Percentiles rank a stretch among this genome's conserved stretches.
Evolutionary conservation across 768 basidiomycete species (phyloP).

Genomic region (Suillus sp.): DNA sequence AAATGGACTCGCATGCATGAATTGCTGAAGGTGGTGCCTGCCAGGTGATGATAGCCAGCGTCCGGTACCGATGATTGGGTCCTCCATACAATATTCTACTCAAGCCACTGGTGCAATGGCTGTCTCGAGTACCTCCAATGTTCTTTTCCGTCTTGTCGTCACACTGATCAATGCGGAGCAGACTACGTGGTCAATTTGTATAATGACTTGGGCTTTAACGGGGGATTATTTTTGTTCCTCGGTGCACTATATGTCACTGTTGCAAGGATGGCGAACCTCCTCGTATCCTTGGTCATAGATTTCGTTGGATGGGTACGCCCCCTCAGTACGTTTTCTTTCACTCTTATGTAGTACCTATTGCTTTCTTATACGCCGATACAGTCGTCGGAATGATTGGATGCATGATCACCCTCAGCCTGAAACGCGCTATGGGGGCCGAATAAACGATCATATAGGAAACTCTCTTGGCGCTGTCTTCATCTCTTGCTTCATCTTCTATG

Average conservation of each 20-base stretch:
- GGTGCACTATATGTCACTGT: constrained; percentile 4
- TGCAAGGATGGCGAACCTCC: constrained; percentile 3
- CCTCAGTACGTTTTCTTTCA: not conserved
- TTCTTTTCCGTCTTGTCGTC: not conserved
- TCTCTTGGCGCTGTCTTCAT: constrained; percentile 11
- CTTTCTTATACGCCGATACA: not conserved
- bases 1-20: constrained; percentile 13
- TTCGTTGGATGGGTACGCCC: constrained; percentile 3
- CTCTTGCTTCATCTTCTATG: constrained; percentile 14
- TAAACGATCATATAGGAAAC: not conserved
- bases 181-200: constrained; percentile 8
- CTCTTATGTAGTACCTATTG: too few relatives aligned
- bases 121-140: not conserved
- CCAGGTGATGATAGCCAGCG: too few relatives aligned
- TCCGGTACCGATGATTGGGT: constrained; percentile 14
- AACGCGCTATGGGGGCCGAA: constrained; percentile 4
- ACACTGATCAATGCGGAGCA: not conserved
- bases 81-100: not conserved
- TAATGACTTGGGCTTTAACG: not conserved
- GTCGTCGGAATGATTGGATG: constrained; percentile 6
- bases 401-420: not conserved
- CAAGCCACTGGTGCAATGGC: constrained; percentile 9
- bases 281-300: constrained; percentile 2
- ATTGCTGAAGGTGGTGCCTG: constrained; percentile 7
- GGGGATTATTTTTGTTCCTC: constrained; percentile 6